Evolutionary conservation across 345 rosid genomes (phyloP).

Genomic region (Lumnitzera racemosa): DNA sequence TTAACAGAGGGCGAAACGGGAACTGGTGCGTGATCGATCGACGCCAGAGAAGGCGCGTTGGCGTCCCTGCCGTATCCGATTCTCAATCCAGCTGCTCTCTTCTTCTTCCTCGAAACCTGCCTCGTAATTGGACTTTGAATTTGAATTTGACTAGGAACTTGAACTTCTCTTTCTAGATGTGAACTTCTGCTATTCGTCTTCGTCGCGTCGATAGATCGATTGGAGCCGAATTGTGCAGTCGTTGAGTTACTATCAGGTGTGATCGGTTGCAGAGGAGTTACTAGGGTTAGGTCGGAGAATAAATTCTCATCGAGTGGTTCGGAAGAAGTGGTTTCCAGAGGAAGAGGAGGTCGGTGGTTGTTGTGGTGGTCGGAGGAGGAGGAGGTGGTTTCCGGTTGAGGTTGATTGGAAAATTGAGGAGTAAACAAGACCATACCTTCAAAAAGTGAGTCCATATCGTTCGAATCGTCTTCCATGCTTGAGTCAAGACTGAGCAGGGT

Average conservation of each 20-base stretch:
- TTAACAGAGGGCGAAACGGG: slow-evolving; percentile 4
- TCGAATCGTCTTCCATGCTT: slow-evolving; percentile 27
- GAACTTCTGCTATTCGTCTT: not conserved
- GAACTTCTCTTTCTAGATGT: not conserved
- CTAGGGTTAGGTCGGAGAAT: slow-evolving; percentile 69
- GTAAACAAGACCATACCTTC: slow-evolving; percentile 82
- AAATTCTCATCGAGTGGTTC: slow-evolving; percentile 77
- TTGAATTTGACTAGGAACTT: not conserved
- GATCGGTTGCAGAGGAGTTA: slow-evolving; percentile 22
- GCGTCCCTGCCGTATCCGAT: slow-evolving; percentile 66
- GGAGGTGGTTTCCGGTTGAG: slow-evolving; percentile 1
- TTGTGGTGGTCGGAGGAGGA: not conserved
- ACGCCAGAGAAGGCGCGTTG: slow-evolving; percentile 5
- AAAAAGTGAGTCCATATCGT: slow-evolving; percentile 69
- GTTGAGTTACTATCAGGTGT: slow-evolving; percentile 10
- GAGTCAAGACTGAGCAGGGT: not conserved
- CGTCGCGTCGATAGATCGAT: slow-evolving; percentile 1
- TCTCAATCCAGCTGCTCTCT: slow-evolving; percentile 58
- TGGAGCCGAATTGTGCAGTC: slow-evolving; percentile 7
- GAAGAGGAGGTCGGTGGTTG: slow-evolving; percentile 4
- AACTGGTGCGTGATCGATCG: slow-evolving; percentile 13
- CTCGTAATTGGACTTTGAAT: slow-evolving; percentile 15
- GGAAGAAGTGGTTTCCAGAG: slow-evolving; percentile 11
- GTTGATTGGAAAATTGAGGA: slow-evolving; percentile 30
- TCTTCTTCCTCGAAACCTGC: slow-evolving; percentile 71